A percentile compares a stretch with the other conserved stretches of the same genome.
phyloP scores from a whole-genome alignment of 306 rosid genomes.

The Quercus aquifolioides region DNA sequence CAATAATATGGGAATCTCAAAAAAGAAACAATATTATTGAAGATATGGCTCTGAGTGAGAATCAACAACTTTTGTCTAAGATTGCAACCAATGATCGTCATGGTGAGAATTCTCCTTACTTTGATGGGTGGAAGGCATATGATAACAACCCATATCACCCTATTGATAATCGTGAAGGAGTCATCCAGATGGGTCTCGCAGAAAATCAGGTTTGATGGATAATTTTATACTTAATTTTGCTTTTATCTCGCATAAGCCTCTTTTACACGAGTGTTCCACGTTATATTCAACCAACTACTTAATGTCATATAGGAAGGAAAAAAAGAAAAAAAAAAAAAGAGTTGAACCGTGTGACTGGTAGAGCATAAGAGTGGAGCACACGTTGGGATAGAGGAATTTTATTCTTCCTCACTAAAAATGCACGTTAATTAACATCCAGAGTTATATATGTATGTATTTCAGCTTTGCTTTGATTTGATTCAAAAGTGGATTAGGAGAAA shows the following conservation, averaged over 20 bases:
- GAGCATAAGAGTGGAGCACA: too few relatives aligned
- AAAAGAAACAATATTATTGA: neutral
- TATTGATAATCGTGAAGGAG: slow-evolving; percentile 56
- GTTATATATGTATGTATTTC: neutral
- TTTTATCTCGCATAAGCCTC: too few relatives aligned
- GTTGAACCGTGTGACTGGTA: too few relatives aligned
- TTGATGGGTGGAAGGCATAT: slow-evolving; percentile 90
- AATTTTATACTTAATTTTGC: neutral
- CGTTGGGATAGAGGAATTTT: too few relatives aligned
- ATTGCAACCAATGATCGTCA: slow-evolving; percentile 70
- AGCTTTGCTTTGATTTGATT: slow-evolving; percentile 64
- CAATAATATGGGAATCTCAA: neutral
- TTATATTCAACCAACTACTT: too few relatives aligned
- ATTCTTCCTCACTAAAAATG: neutral
- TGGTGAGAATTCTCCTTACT: slow-evolving; percentile 78
- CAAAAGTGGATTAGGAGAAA: slow-evolving; percentile 69
- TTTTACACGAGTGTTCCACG: too few relatives aligned
- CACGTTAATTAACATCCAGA: neutral
- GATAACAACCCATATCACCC: slow-evolving; percentile 71
- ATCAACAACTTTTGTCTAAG: neutral
- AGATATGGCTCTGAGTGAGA: slow-evolving; percentile 22
- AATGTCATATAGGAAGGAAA: too few relatives aligned
- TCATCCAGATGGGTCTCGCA: slow-evolving; percentile 90
- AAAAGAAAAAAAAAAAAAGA: too few relatives aligned
- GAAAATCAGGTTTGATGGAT: slow-evolving; percentile 67